Base-by-base conservation (phyloP, 495 filamentous ascomycete genomes). In the Podospora pseudopauciseta region DNA sequence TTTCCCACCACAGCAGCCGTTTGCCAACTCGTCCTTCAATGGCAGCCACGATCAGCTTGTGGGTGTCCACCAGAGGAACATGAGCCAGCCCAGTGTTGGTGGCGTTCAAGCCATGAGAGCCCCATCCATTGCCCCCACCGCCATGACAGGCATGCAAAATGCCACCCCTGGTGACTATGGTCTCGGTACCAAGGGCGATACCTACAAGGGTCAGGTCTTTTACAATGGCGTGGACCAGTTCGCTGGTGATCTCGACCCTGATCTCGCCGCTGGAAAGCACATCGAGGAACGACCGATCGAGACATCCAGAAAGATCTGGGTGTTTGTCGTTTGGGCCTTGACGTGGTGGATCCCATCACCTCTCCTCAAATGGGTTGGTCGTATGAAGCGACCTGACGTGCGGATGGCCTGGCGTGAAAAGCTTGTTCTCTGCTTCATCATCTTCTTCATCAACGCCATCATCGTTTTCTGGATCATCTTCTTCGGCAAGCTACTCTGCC, bases 321-420 rank as follows among this genome's bases (percentile, higher is more conserved):
- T 93, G 44, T 83, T 76, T 7, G 78, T 93, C 26, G 91, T 94
- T 15, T 98, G 94, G 94, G 83, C 86, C 4, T 68, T 94, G 60
- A 98, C 95, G 2, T 98, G 92, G 74, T 98, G 92, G 93, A 96
- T 97, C 70, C 95, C 95, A 1, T 97, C 94, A 2, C 93, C 93
- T 63, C 63, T 89, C 0, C 85, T 99, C 2, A 83, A 83, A n/a
- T 90, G 85, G 64, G 71, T 98, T 69, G 95, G 95, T 19, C 90
- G 95, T 20, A 99, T 98, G 95, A 97, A 97, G 80, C 88, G 95
- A 56, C 95, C 95, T 1, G 95, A 99, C 79, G 91, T 99, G 56
- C 90, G 95, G 1, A 91, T 98, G 87, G 95, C 95, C 5, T 99
- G 95, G 95, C 83, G 94, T 75, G 95, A 99, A 73, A 99, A 99